Base-by-base conservation (phyloP, 1,284 basidiomycete species). In the Cryptococcus sp. region DNA sequence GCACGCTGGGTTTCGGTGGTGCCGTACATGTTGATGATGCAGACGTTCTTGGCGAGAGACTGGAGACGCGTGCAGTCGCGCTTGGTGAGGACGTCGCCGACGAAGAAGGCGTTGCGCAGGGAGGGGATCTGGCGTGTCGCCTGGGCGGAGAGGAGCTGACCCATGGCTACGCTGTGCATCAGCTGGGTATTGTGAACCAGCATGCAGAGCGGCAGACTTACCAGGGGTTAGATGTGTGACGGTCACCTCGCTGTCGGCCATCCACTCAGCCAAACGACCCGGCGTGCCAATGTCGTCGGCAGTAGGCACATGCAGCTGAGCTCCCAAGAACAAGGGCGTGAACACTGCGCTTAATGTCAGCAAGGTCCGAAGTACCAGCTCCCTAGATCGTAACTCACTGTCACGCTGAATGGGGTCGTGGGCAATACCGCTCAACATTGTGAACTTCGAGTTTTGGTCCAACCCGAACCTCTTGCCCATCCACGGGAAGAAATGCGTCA, bases 401-500 rank as follows among this genome's bases (percentile, higher is more conserved):
- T 99, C 96, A 65, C 96, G 86, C 75, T 99, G 96, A 64, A 99
- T 98, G 8, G 96, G 96, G 78, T 99, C 96, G 72, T 99, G 96
- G 11, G 96, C 96, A 59, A 99, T 99, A 40, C 96, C 96, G 68
- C 91, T 95, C 24, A 99, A 83, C 96, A 99, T 98, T 1, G 96
- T 98, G 72, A 97, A 99, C 76, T 87, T 90, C 59, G 89, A 91
- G 28, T 83, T 78, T 55, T 85, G 80, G 42, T 82, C 80, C 45
- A 99, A 79, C 2, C 83, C 86, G 75, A 98, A 99, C 18, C 86
- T 81, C 72, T 92, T 80, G 20, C 88, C 88, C 96, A 99, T 98
- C 96, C 96, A 99, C 3, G 95, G 95, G 85, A 98, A 98, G 83
- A 98, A 99, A 77, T 98, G 96, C 0, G 96, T 99, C 64, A 99